Conservation (phyloP, 2,329 filamentous ascomycete species). For the Xylariaceae sp. region DNA sequence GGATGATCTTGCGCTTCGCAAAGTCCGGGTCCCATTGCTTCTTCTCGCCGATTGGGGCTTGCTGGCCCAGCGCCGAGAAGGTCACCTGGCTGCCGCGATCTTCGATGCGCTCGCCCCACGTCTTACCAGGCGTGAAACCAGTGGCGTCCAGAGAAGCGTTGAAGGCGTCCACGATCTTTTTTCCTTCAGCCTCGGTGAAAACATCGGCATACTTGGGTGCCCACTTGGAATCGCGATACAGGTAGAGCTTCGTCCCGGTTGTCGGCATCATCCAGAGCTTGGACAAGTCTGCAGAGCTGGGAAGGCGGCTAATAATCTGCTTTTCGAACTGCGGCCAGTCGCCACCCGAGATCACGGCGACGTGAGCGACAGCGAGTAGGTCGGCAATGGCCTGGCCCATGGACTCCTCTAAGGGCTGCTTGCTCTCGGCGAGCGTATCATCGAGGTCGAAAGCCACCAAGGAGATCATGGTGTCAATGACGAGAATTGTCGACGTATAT, state of each 20-base stretch:
- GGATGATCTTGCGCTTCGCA: conserved; percentile 36
- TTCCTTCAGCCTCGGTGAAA: conserved; percentile 29
- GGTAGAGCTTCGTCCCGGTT: conserved; percentile 39
- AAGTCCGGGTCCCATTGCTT: conserved; percentile 38
- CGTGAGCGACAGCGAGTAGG: conserved; percentile 36
- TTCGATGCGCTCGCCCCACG: conserved; percentile 38
- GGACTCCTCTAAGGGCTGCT: conserved; percentile 31
- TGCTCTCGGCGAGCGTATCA: conserved; percentile 34
- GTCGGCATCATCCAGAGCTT: conserved; percentile 41
- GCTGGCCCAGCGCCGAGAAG: conserved; percentile 38
- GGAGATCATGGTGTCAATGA: conserved; percentile 25
- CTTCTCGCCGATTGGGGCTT: conserved; percentile 35
- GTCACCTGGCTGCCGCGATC: conserved; percentile 40
- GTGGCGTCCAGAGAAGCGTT: conserved; percentile 33
- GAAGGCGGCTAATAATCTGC: conserved; percentile 36
- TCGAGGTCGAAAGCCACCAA: conserved; percentile 37
- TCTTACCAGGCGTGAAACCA: conserved; percentile 34
- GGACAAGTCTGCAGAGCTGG: conserved; percentile 31
- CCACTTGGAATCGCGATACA: conserved; percentile 28
- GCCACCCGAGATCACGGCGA: conserved; percentile 38
- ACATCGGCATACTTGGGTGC: conserved; percentile 35
- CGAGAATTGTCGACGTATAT: neutral
- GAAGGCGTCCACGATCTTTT: conserved; percentile 32
- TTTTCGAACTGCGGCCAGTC: conserved; percentile 41
- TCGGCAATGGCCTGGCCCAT: conserved; percentile 32